Evolutionary conservation across 208 protist genomes (phyloP).

Genomic region (Leishmania braziliensis): DNA sequence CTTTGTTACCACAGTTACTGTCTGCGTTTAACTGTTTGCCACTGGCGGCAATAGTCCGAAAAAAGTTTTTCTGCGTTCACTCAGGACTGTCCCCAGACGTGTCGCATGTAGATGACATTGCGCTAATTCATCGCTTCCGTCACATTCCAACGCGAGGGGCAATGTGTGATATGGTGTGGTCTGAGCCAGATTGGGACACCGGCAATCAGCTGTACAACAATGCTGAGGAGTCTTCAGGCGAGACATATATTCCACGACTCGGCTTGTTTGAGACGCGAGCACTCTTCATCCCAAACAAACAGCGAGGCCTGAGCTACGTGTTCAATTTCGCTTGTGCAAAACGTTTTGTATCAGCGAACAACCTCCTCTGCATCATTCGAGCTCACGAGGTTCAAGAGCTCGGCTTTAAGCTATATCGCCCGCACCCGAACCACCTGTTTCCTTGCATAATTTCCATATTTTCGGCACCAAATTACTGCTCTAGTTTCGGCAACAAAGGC

Average conservation of each 20-base stretch:
- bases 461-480: slow-evolving; percentile 98
- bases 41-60: slow-evolving; percentile 96
- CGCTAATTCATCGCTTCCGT: slow-evolving; percentile 94
- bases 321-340: slow-evolving; percentile 84
- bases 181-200: slow-evolving; percentile 97
- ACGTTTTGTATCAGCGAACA: slow-evolving; percentile 95
- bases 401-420: slow-evolving; percentile 95
- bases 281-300: slow-evolving; percentile 70
- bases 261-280: slow-evolving; percentile 65
- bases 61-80: slow-evolving; percentile 99
- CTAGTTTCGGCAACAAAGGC: slow-evolving; percentile 97
- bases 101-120: slow-evolving; percentile 92
- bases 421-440: slow-evolving; percentile 88
- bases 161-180: slow-evolving; percentile 99
- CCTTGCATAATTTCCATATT: slow-evolving; percentile 98
- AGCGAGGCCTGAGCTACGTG: slow-evolving; percentile 78
- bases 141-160: slow-evolving; percentile 97
- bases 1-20: slow-evolving; percentile 47
- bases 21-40: slow-evolving; percentile 97
- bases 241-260: slow-evolving; percentile 64
- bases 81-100: slow-evolving; percentile 98
- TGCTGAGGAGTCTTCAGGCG: slow-evolving; percentile 29
- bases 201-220: slow-evolving; percentile 78
- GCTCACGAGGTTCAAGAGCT: slow-evolving; percentile 95
- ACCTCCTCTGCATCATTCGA: slow-evolving; percentile 95